Evolutionary conservation across 805 yeast genomes (phyloP), one percentile per base, ranked within the genome.

Genomic region (Starmerella cellae): DNA sequence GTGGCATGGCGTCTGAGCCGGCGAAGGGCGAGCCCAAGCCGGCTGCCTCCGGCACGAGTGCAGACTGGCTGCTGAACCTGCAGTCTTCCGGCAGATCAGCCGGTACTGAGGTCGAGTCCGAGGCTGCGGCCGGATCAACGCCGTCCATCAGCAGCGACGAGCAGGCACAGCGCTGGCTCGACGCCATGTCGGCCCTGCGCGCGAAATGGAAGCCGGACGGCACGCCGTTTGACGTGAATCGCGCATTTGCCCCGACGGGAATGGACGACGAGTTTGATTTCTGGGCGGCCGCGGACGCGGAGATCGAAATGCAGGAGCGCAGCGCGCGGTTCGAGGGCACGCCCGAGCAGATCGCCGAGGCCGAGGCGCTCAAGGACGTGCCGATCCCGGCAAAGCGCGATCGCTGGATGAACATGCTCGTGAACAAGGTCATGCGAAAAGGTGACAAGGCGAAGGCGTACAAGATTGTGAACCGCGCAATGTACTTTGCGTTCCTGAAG

Each of bases 371-470:
- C 39, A 64, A 69, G 45, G 66, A 60, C 32, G 63, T 65, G 46
- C 71, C 74, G 11, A 63, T 83, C 24, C 94, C 95, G 22, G 55
- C 65, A 22, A 67, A 69, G 49, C 63, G 65, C 35, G 91, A 84
- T 53, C 79, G 82, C n/a, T 73, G 77, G 18, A 67, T 87, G 38
- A 77, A 77, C 38, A 78, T 81, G 53, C 74, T 91, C 56, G 78
- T 82, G 42, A 85, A 85, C 58, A 69, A 85, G 65, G 76, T 91
- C 47, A 91, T 91, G 97, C 76, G 82, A 57, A 78, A 83, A 58
- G 98, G 98, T 34, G 77, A 78, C 60, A 91, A 87, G 60, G 73
- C 82, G 42, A 65, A 69, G 38, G 96, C 97, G 0, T 79, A 78
- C 57, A 78, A 71, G 53, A 68, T 71, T 38, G 68, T 91, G 43